Evolutionary conservation across 2,329 filamentous ascomycete genomes (phyloP).

Genomic region (Curvularia sp.): DNA sequence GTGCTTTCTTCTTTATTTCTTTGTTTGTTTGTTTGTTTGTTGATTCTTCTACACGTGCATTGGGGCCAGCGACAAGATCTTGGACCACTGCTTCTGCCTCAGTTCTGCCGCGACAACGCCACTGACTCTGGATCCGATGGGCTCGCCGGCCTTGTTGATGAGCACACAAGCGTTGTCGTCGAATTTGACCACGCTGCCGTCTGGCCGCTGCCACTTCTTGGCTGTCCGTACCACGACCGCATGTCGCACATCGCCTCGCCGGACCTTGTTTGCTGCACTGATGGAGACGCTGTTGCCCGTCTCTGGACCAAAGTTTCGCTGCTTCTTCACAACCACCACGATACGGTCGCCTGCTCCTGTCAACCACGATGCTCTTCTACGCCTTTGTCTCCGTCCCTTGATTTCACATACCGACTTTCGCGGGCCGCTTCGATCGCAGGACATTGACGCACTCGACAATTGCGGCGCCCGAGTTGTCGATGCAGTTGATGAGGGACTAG

Average conservation of each 20-base stretch:
- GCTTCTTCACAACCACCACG: slow-evolving; percentile 96
- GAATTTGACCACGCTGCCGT: slow-evolving; percentile 90
- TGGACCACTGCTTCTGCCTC: slow-evolving; percentile 94
- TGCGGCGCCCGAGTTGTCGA: slow-evolving; percentile 98
- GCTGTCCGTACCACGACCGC: slow-evolving; percentile 91
- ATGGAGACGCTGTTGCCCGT: slow-evolving; percentile 75
- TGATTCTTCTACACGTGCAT: slow-evolving; percentile 68
- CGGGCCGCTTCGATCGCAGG: slow-evolving; percentile 86
- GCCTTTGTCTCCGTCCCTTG: neutral
- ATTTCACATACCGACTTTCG: slow-evolving; percentile 77
- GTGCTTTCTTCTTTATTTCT: neutral
- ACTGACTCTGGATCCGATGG: slow-evolving; percentile 79
- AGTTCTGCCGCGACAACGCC: slow-evolving; percentile 89
- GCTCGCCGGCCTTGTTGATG: slow-evolving; percentile 95
- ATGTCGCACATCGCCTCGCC: slow-evolving; percentile 94
- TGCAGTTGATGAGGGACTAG: slow-evolving; percentile 95
- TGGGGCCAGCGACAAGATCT: slow-evolving; percentile 94
- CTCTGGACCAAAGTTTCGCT: slow-evolving; percentile 77
- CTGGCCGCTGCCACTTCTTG: slow-evolving; percentile 84
- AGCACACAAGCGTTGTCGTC: slow-evolving; percentile 98
- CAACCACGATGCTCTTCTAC: slow-evolving; percentile 13
- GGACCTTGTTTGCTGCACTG: slow-evolving; percentile 86
- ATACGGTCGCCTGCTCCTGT: slow-evolving; percentile 81
- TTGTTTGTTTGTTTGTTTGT: slow-evolving; percentile 3
- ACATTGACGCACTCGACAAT: slow-evolving; percentile 96